Percentiles rank a stretch among this genome's conserved stretches.
Evolutionary conservation across 331 rosid species (phyloP).

Genomic region (Saraca asoca): DNA sequence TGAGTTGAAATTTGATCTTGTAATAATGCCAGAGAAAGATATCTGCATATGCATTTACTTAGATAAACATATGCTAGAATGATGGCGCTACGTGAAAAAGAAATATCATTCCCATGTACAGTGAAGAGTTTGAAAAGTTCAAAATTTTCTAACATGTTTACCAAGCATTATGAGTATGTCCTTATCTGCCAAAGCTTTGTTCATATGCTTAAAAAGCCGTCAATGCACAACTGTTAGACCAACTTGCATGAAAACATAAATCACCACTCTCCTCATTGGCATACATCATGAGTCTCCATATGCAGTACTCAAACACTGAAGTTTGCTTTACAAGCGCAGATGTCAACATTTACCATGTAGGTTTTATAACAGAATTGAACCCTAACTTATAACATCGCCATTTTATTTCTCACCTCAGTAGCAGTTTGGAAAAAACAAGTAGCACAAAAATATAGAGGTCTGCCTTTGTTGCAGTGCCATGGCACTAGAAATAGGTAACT

Average conservation of each 20-base stretch:
- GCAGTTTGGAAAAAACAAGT: too few relatives aligned
- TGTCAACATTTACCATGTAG: background rate
- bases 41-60: constrained; percentile 13
- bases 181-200: too few relatives aligned
- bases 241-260: background rate
- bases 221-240: background rate
- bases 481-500: background rate
- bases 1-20: constrained; percentile 20
- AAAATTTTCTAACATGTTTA: too few relatives aligned
- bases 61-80: constrained; percentile 26
- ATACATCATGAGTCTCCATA: background rate
- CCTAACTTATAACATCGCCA: too few relatives aligned
- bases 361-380: background rate
- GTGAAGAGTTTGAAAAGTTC: too few relatives aligned
- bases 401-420: too few relatives aligned
- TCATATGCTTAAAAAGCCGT: too few relatives aligned
- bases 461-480: too few relatives aligned
- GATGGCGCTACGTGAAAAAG: background rate
- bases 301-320: background rate
- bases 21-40: background rate
- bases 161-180: too few relatives aligned
- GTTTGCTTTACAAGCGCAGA: constrained; percentile 2
- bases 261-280: background rate
- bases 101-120: too few relatives aligned
- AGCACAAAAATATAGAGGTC: too few relatives aligned